Base-by-base conservation (phyloP, 2,329 filamentous ascomycete species). In the Rhynchosporium graminicola region DNA sequence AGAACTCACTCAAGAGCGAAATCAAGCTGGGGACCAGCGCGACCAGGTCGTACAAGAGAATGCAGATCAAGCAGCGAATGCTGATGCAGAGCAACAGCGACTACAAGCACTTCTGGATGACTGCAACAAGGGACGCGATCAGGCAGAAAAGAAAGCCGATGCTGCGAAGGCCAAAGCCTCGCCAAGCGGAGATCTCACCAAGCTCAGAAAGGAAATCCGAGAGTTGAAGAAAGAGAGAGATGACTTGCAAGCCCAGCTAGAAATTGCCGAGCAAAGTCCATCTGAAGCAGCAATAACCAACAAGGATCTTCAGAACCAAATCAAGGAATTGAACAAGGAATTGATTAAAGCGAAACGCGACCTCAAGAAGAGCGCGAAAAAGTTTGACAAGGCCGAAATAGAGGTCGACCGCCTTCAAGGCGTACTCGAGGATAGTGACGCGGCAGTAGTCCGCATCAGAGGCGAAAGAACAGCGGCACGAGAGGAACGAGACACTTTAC, bases 291-390 rank as follows among this genome's bases (percentile, higher is more conserved):
- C 59, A 28, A 42, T 63, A 59, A 3, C 65, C 28, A 36, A 62
- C 55, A 45, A 65, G 43, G 33, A 65, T 59, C 13, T 68, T 59
- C 33, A 59, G 63, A 20, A 15, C 3, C 15, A 54, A 13, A 20
- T 48, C 13, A 50, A 48, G 13, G 48, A 58, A 28, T 28, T 57
- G 6, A 10, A 40, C n/a, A 42, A 58, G 8, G 38, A 52, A 26
- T 29, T 33, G 6, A 36, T 36, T 10, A 60, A 47, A 7, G 26
- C 42, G 9, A 40, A 54, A 20, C n/a, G 36, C n/a, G n/a, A 29
- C 10, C 20, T 28, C 10, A 54, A 54, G n/a, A 29, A 26, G 28
- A 20, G 20, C 15, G 33, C 40, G 4, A 42, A 28, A 2, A 9
- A 20, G n/a, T 9, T 13, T 15, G 13, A n/a, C 20, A 54, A 54